Evolutionary conservation across 2,329 filamentous ascomycete genomes (phyloP), one percentile per base, ranked within the genome.

Genomic region (Fusarium sp.): DNA sequence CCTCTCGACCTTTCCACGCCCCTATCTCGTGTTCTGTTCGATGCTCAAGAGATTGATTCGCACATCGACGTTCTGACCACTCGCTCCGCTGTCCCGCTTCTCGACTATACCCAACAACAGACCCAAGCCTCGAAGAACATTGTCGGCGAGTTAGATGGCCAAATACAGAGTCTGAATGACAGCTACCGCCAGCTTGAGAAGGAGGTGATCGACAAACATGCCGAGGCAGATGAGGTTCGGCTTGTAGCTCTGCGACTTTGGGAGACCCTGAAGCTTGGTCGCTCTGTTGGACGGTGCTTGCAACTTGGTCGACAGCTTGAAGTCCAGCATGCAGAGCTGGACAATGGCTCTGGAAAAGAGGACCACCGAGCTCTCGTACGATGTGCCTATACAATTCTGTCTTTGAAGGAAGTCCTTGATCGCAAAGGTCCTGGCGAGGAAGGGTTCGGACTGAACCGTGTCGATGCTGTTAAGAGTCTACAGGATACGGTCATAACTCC

Each of bases 41-140:
- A 99, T 81, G 91, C 96, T 5, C 96, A 98, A 78, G 96, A 98
- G 81, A 92, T 99, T 71, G 95, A 98, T 81, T 97, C 94, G 0
- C 94, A 97, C 78, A 97, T 99, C 69, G 94, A 99, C 79, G 88
- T 89, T 6, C 87, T 98, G 43, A 97, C 95, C 8, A 96, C 94
- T 4, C 91, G 92, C 69, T 92, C 91, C 29, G 94, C 96, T 5
- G 83, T 95, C 0, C 92, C 94, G 0, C 85, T 99, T 29, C 87
- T 99, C 22, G 84, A 90, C 30, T 87, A 98, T 80, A 97, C 94
- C 5, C 86, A 90, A 65, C 83, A 88, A 45, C 92, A 96, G 79
- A 92, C 90, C 16, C 86, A 89, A 32, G 90, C 94, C 4, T 94
- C 92, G 71, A 85, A 87, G 54, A 86, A 85, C 56, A 91, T 98